These are phyloP conservation scores for Porphyrellus cyaneotinctus DNA, from an alignment of 768 basidiomycete genomes.

Conservation along the genomic window DNA sequence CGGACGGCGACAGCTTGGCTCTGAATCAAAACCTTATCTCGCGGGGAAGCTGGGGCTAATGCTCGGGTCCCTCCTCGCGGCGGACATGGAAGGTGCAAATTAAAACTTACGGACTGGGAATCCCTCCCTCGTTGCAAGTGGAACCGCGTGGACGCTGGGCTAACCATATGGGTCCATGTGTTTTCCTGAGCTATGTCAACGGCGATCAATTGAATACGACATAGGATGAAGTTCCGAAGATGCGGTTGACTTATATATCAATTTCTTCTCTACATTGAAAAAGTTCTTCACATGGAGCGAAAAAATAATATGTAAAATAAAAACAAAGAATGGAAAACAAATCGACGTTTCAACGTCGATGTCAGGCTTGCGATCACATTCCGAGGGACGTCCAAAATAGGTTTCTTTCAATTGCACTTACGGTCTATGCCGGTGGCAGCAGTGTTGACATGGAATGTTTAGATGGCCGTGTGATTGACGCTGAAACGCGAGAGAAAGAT, in stretches of 20 bases:
- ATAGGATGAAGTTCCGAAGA: conserved; percentile 27
- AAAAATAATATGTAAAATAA: conserved; percentile 16
- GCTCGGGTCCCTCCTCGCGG: conserved; percentile 4
- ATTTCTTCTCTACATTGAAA: conserved; percentile 1
- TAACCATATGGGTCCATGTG: conserved; percentile 31
- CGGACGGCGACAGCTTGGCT: conserved; percentile 25
- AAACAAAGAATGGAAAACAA: conserved; percentile 19
- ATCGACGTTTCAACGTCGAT: not conserved
- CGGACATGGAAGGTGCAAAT: conserved; percentile 10
- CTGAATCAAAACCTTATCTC: conserved; percentile 9
- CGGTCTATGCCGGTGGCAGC: conserved; percentile 11
- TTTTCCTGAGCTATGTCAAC: conserved; percentile 30
- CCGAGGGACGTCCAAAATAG: conserved; percentile 11
- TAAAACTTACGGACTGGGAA: conserved; percentile 15
- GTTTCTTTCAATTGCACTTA: conserved; percentile 4
- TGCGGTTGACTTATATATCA: conserved; percentile 6
- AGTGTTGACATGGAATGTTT: conserved; percentile 11
- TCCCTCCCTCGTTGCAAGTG: conserved; percentile 15
- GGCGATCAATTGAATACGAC: conserved; percentile 36
- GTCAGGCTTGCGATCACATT: conserved; percentile 5
- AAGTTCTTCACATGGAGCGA: conserved; percentile 19
- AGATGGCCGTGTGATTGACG: conserved; percentile 8
- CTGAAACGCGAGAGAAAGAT: conserved; percentile 23
- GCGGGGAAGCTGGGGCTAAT: conserved; percentile 15
- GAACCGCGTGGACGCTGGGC: conserved; percentile 24